phyloP scores from a whole-genome alignment of 2,329 filamentous ascomycete species.

The Colletotrichum falcatum region DNA sequence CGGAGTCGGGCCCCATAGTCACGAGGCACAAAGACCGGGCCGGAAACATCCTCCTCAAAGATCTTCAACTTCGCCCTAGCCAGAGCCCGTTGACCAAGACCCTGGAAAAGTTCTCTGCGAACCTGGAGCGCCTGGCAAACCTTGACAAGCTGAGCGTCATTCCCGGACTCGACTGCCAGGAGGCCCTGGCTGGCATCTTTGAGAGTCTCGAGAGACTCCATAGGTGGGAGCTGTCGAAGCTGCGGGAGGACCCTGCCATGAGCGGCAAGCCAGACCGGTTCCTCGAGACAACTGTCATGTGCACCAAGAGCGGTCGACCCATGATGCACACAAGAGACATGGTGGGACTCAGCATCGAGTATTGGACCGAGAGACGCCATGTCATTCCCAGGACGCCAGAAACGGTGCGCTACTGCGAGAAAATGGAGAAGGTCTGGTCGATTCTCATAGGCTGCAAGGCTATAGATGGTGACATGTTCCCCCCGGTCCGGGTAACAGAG shows the following conservation, averaged over 20 bases:
- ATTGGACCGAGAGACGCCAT: slow-evolving; percentile 76
- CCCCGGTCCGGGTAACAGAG: slow-evolving; percentile 77
- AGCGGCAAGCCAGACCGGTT: slow-evolving; percentile 60
- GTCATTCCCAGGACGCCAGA: slow-evolving; percentile 53
- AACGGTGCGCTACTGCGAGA: slow-evolving; percentile 53
- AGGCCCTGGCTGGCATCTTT: slow-evolving; percentile 80
- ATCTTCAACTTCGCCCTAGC: slow-evolving; percentile 70
- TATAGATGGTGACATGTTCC: slow-evolving; percentile 58
- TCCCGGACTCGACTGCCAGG: slow-evolving; percentile 79
- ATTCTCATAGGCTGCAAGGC: slow-evolving; percentile 75
- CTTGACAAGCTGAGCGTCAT: slow-evolving; percentile 79
- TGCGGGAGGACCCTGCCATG: slow-evolving; percentile 62
- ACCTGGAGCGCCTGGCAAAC: slow-evolving; percentile 75
- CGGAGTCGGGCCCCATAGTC: slow-evolving; percentile 68
- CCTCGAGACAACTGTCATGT: slow-evolving; percentile 71
- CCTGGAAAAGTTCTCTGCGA: slow-evolving; percentile 76
- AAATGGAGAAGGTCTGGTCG: slow-evolving; percentile 69
- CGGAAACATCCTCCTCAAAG: slow-evolving; percentile 72
- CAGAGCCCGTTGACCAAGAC: slow-evolving; percentile 77
- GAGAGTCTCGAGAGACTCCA: slow-evolving; percentile 77
- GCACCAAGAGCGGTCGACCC: slow-evolving; percentile 76
- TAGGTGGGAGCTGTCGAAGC: slow-evolving; percentile 73
- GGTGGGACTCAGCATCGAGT: slow-evolving; percentile 79
- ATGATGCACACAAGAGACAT: slow-evolving; percentile 75
- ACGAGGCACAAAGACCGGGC: slow-evolving; percentile 71